Conservation (phyloP, 192 early-diverging fungal species). For the Phlyctochytrium bullatum region DNA sequence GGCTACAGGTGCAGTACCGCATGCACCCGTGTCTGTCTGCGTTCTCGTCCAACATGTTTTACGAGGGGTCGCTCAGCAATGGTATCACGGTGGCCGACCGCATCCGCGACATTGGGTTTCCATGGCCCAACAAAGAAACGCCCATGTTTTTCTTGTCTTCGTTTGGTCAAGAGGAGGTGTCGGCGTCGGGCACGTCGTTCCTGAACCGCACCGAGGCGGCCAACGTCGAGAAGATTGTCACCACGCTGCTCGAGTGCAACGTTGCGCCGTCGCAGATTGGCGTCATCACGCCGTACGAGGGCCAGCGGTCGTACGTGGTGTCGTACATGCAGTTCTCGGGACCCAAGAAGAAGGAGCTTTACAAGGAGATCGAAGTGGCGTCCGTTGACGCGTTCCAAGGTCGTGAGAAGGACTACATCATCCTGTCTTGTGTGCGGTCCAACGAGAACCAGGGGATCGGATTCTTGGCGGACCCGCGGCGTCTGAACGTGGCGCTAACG, state of each 20-base stretch:
- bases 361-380: conserved; percentile 99
- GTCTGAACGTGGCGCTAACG: conserved; percentile 92
- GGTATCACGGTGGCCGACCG: conserved; percentile 93
- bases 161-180: conserved; percentile 94
- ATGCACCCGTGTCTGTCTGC: conserved; percentile 99
- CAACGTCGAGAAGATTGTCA: conserved; percentile 96
- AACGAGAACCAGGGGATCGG: conserved; percentile 98
- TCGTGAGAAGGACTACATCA: conserved; percentile 99
- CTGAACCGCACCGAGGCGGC: conserved; percentile 96
- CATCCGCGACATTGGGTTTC: conserved; percentile 86
- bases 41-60: conserved; percentile 99
- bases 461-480: conserved; percentile 77
- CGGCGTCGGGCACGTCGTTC: conserved; percentile 95
- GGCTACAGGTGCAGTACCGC: conserved; percentile 97
- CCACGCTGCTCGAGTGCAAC: conserved; percentile 85
- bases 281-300: conserved; percentile 98
- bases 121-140: conserved; percentile 90
- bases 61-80: conserved; percentile 97
- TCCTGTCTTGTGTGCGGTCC: conserved; percentile 93
- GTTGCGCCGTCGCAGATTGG: conserved; percentile 90
- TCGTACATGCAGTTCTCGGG: conserved; percentile 95
- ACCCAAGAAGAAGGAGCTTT: conserved; percentile 83
- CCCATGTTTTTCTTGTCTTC: conserved; percentile 96
- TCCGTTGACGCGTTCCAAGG: conserved; percentile 99
- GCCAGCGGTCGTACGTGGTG: conserved; percentile 93